These are phyloP conservation scores for Ophiostoma fasciatum DNA, from an alignment of 2,329 filamentous ascomycete genomes.

Conservation along the genomic window DNA sequence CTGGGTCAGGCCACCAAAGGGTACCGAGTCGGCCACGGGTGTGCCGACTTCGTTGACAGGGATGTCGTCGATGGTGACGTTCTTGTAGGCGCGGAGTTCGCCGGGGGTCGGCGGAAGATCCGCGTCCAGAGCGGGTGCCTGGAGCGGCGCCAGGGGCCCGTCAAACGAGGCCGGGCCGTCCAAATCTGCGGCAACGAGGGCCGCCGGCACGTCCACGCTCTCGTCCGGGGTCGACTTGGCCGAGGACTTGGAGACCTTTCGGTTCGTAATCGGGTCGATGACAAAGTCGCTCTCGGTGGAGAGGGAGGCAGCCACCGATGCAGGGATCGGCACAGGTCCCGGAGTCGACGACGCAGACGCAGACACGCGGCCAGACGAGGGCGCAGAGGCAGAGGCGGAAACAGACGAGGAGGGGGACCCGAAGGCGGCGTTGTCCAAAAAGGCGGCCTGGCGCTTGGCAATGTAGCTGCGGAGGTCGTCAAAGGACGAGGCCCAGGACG, in stretches of 20 bases:
- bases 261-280: slow-evolving; percentile 47
- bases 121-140: not conserved
- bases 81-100: slow-evolving; percentile 21
- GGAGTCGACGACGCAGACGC: slow-evolving; percentile 3
- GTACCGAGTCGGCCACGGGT: not conserved
- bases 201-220: slow-evolving; percentile 14
- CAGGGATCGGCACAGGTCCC: no score
- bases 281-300: slow-evolving; percentile 23
- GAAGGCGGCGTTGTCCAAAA: no score
- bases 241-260: slow-evolving; percentile 25
- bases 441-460: slow-evolving; percentile 10
- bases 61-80: slow-evolving; percentile 9
- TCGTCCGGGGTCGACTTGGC: slow-evolving; percentile 11
- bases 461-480: slow-evolving; percentile 22
- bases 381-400: not conserved
- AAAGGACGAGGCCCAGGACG: slow-evolving; percentile 19
- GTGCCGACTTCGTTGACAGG: not conserved
- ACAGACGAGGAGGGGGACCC: no score
- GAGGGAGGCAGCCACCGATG: no score
- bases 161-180: slow-evolving; percentile 21
- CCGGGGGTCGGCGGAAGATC: slow-evolving; percentile 10
- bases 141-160: slow-evolving; percentile 17
- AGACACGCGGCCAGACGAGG: slow-evolving; percentile 9
- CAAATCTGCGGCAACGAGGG: slow-evolving; percentile 18
- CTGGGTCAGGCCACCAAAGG: not conserved